Evolutionary conservation across 768 basidiomycete species (phyloP), one percentile per base, ranked within the genome.

Genomic region (Kwoniella dejecticola): DNA sequence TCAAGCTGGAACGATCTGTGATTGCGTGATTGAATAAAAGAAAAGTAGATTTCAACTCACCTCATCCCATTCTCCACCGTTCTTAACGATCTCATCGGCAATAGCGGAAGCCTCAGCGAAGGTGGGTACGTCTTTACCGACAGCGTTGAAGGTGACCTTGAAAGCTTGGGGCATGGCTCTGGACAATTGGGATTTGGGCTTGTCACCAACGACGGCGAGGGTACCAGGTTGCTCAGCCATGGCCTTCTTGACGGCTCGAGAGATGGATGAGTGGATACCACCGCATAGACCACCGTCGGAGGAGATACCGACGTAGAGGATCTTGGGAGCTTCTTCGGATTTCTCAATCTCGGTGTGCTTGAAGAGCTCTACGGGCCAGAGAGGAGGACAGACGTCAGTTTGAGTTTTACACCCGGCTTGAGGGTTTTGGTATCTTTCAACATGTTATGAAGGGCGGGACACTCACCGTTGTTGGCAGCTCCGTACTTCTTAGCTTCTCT

Each of bases 281-380:
- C 96, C 95, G 77, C 95, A 99, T 60, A 99, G 90, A 82, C 96
- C 95, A 82, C 94, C 93, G 87, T 98, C 95, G 57, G 95, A 97
- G 46, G 95, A 96, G 75, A 96, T 81, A 78, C 94, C 91, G 69
- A 98, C 79, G 83, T 95, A 93, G 69, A 98, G 91, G 77, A 89
- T 90, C 76, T 81, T 82, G 55, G 68, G 67, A 15, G 49, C 50
- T 75, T 87, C 83, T 45, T 85, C 82, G 59, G 77, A 67, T 12
- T 70, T 66, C 21, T 86, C 82, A 41, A 85, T 82, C 24, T 63
- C 48, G 45, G 88, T 82, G 80, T 95, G 85, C 59, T 86, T 83
- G 82, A 94, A 96, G 72, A 98, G 85, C 85, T 96, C 92, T 92
- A 80, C 27, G 36, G 64, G 60, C 46, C 64, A 55, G 10, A 11